phyloP scores from a whole-genome alignment of 495 filamentous ascomycete genomes.

The Podospora appendiculata region DNA sequence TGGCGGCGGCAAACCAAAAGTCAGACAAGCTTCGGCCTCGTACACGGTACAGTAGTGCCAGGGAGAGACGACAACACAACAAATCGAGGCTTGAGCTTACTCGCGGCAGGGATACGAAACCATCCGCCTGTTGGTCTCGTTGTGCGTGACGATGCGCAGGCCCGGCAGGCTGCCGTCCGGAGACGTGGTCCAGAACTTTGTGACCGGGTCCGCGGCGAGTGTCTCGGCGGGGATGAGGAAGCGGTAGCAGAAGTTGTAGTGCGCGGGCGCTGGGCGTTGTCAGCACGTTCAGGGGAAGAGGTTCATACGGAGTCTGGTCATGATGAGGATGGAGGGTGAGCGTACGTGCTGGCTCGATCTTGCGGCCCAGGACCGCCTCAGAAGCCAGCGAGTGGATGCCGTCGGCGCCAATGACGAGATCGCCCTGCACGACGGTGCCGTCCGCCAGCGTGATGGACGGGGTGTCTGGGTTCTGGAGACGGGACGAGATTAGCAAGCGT shows the following conservation, averaged over 20 bases:
- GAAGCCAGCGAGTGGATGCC: conserved; percentile 35
- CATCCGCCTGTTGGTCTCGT: conserved; percentile 23
- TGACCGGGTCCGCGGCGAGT: conserved; percentile 28
- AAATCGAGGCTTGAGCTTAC: conserved; percentile 4
- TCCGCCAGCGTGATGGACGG: conserved; percentile 33
- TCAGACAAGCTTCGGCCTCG: not conserved
- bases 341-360: no score
- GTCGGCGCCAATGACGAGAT: conserved; percentile 43
- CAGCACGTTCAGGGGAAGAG: no score
- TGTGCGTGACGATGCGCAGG: conserved; percentile 18
- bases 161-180: conserved; percentile 15
- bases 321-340: not conserved
- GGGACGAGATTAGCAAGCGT: conserved; percentile 4
- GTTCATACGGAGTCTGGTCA: no score
- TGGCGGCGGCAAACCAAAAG: not conserved
- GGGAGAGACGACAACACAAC: not conserved
- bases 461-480: conserved; percentile 12
- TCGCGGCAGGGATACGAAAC: conserved; percentile 39
- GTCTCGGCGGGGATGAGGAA: conserved; percentile 34
- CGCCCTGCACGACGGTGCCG: conserved; percentile 21
- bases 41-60: no score
- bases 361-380: conserved; percentile 11
- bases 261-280: conserved; percentile 7
- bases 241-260: conserved; percentile 34
- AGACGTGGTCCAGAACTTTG: conserved; percentile 20